Evolutionary conservation across 169 alveolate genomes (phyloP).

Genomic region (Pseudocohnilembus persalinus): DNA sequence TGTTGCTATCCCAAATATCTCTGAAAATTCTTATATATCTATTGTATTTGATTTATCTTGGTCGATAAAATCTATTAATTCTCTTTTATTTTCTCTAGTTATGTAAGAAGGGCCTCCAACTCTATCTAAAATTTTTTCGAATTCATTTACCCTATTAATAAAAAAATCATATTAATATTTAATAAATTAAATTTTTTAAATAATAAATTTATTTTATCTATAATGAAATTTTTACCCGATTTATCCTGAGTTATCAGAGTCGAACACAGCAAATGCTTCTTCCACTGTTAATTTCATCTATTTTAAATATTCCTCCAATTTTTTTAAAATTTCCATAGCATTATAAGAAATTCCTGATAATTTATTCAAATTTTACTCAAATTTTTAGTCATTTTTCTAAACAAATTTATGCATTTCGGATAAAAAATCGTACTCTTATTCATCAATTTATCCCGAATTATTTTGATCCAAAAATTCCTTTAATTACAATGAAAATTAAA

Average conservation of each 20-base stretch:
- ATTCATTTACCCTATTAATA: neutral
- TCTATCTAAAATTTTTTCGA: conserved; percentile 4
- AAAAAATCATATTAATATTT: too few species aligned
- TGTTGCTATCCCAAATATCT: conserved; percentile 14
- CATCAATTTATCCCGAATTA: conserved; percentile 18
- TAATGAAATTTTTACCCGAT: too few species aligned
- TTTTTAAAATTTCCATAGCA: conserved; percentile 1
- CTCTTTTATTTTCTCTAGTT: conserved; percentile 3
- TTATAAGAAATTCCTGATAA: conserved; percentile 19
- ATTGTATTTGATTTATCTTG: conserved; percentile 4
- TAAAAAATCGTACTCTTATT: conserved; percentile 13
- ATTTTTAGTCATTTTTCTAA: neutral
- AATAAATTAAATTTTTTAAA: too few species aligned
- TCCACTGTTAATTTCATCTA: neutral
- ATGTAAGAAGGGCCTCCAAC: neutral
- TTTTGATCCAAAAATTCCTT: conserved; percentile 24
- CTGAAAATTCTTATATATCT: conserved; percentile 12
- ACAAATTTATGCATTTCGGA: conserved; percentile 13
- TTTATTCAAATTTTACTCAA: neutral
- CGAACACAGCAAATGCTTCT: conserved; percentile 18
- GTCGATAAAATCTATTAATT: conserved; percentile 16
- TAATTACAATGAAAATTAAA: too few species aligned
- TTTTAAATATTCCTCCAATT: neutral
- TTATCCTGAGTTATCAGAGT: neutral
- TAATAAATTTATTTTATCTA: too few species aligned